phyloP scores from a whole-genome alignment of 1,284 basidiomycete genomes.

The Fomitopsis schrenkii region DNA sequence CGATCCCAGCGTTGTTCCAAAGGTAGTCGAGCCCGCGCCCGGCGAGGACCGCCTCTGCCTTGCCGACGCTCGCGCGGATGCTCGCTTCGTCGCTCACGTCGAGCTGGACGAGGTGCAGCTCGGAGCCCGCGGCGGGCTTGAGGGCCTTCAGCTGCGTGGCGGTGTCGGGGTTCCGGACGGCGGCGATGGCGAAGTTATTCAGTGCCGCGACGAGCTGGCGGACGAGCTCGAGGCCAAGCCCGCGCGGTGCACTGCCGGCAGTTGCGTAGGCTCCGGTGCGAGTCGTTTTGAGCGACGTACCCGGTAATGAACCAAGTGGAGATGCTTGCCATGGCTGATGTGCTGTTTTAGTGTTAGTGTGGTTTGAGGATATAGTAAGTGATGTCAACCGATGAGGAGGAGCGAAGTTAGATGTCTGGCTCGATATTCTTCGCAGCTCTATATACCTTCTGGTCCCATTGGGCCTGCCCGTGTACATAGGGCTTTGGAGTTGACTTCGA shows the following conservation, averaged over 20 bases:
- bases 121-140: constrained; percentile 15
- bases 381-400: too few relatives aligned
- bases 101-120: constrained; percentile 30
- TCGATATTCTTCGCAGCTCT: too few relatives aligned
- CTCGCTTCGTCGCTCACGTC: constrained; percentile 26
- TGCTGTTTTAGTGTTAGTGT: too few relatives aligned
- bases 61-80: constrained; percentile 22
- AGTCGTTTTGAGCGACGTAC: background rate
- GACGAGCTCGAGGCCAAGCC: constrained; percentile 33
- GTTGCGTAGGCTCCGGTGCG: background rate
- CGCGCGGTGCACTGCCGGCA: constrained; percentile 27
- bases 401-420: too few relatives aligned
- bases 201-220: constrained; percentile 27
- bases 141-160: constrained; percentile 25
- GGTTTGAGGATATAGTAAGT: too few relatives aligned
- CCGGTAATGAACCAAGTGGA: constrained; percentile 9
- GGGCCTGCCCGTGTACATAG: too few relatives aligned
- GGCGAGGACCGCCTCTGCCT: constrained; percentile 22
- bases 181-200: constrained; percentile 31
- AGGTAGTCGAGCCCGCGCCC: constrained; percentile 32
- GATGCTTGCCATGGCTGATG: too few relatives aligned
- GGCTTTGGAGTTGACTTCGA: too few relatives aligned
- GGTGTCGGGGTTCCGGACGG: constrained; percentile 28
- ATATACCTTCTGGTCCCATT: too few relatives aligned
- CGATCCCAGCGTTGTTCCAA: constrained; percentile 37